A percentile compares a stretch with the other conserved stretches of the same genome.
Evolutionary conservation across 2,329 filamentous ascomycete species (phyloP).

Genomic region (Botrytis paeoniae): DNA sequence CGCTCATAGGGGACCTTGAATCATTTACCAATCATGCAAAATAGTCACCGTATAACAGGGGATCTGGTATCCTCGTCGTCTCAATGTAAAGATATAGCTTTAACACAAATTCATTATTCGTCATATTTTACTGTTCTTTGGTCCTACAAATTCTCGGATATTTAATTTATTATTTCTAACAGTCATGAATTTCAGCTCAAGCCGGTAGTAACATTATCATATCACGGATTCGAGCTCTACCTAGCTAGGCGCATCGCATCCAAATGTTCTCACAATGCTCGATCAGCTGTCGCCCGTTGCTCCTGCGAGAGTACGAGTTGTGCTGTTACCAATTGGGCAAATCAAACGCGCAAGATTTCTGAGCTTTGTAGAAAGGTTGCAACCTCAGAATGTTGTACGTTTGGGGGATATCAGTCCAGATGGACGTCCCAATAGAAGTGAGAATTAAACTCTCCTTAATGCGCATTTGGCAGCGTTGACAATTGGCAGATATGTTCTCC

Average conservation of each 20-base stretch:
- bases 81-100: neutral
- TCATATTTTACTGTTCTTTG: neutral
- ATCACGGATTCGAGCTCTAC: constrained; percentile 14
- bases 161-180: constrained; percentile 6
- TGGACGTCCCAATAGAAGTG: constrained; percentile 82
- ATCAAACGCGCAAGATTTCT: constrained; percentile 81
- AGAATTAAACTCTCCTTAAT: constrained; percentile 34
- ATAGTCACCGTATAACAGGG: constrained; percentile 19
- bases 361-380: constrained; percentile 73
- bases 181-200: constrained; percentile 5
- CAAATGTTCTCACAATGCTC: constrained; percentile 67
- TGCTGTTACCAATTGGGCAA: constrained; percentile 81
- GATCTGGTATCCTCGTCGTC: constrained; percentile 16
- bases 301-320: constrained; percentile 83
- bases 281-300: constrained; percentile 89
- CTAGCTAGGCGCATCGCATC: constrained; percentile 30
- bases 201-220: neutral
- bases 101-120: neutral
- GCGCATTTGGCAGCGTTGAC: constrained; percentile 25
- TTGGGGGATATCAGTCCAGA: constrained; percentile 85
- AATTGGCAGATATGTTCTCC: constrained; percentile 78
- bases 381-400: constrained; percentile 75
- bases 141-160: neutral
- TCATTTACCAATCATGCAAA: constrained; percentile 3
- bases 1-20: neutral